Base-by-base conservation (phyloP, 1,284 basidiomycete species). In the Naganishia sp. region DNA sequence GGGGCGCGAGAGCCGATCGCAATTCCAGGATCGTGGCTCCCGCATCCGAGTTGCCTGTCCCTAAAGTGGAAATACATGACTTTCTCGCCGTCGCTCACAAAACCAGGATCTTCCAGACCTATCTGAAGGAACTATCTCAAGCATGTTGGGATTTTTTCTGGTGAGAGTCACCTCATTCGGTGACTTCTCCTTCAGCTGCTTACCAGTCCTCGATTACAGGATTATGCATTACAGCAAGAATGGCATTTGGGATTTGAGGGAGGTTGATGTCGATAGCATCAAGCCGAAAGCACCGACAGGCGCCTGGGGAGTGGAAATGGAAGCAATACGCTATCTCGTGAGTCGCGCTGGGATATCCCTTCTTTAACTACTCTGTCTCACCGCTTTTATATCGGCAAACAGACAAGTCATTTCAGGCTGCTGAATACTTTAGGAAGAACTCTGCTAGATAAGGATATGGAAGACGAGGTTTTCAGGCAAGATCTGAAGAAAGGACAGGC, bases 261-360 rank as follows among this genome's bases (percentile, higher is more conserved):
- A 93, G 72, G 87, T 91, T 0, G 90, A 97, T 73, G 88, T 92
- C 75, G 85, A 82, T 1, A 86, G 86, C 64, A 91, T 94, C 79
- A 90, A 88, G 72, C 96, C 95, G 3, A 86, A 91, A 44, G 95
- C 96, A 3, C 95, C 96, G 0, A 92, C 93, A 7, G 95, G 95
- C 7, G 97, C 98, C 87, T 98, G 96, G 0, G 96, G 95, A 9
- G 96, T 99, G 11, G 95, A 98, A 77, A 94, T 89, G 75, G 95
- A 99, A 79, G 95, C 95, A 0, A 96, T 98, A 88, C 85, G 85
- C 16, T 98, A 98, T 78, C 86, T 95, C 72, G 93, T 94, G 75
- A 72, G 89, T 81, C 45, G 11, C 18, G 39, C 15, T n/a, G 25
- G 42, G 63, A 57, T 28, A 31, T 36, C 39, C 31, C 63, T 6